These are phyloP conservation scores for Pythium sp. DNA, from an alignment of 352 stramenopile genomes.

Conservation along the genomic window DNA sequence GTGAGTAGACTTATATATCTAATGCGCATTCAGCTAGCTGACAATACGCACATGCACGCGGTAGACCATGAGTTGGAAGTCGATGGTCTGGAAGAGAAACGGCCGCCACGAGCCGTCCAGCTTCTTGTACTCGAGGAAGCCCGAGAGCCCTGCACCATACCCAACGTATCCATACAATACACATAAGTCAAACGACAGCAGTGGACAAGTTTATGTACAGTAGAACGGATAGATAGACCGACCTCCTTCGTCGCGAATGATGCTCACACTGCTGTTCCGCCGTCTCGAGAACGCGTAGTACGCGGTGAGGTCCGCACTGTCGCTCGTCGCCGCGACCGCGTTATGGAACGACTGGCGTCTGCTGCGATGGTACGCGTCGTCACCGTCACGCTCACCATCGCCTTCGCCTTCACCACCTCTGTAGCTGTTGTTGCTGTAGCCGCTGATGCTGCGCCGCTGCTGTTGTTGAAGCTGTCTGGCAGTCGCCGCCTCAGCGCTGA, in stretches of 20 bases:
- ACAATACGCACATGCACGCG: constrained; percentile 50
- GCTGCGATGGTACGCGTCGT: not conserved
- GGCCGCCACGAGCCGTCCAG: constrained; percentile 69
- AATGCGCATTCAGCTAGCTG: not conserved
- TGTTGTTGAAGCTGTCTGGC: not conserved
- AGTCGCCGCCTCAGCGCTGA: not conserved
- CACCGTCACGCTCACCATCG: not conserved
- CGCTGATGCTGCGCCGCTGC: not conserved
- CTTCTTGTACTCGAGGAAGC: constrained; percentile 72
- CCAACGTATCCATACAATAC: not conserved
- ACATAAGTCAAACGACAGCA: not conserved
- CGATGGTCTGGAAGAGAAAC: constrained; percentile 77
- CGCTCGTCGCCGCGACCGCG: constrained; percentile 17
- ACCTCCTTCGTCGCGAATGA: constrained; percentile 42
- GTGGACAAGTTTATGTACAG: not conserved
- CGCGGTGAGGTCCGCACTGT: constrained; percentile 45
- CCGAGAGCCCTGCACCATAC: constrained; percentile 25
- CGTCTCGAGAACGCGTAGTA: constrained; percentile 66
- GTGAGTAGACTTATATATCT: not conserved
- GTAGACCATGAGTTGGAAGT: constrained; percentile 67
- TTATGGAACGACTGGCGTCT: constrained; percentile 15
- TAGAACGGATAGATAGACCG: not conserved
- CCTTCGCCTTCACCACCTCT: not conserved
- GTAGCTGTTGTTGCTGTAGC: not conserved
- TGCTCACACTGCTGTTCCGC: constrained; percentile 38